Conservation (phyloP, 2,329 filamentous ascomycete species). For the Coniella vitis region DNA sequence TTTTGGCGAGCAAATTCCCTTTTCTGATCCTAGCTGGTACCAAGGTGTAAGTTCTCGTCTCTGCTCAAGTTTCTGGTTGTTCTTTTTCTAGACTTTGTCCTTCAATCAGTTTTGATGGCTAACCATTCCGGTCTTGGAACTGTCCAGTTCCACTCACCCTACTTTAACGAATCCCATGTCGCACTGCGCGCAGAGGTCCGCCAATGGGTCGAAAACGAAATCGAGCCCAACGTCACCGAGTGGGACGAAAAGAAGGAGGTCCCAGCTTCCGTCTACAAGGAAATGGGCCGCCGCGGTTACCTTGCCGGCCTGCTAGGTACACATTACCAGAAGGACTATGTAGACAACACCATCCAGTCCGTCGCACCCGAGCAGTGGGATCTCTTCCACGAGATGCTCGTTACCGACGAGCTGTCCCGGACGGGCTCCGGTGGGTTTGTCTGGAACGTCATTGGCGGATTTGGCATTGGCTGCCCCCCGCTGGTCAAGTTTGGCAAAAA, state of each 20-base stretch:
- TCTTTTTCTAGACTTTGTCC: not conserved
- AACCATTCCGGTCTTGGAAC: no score
- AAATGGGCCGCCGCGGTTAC: slow-evolving; percentile 90
- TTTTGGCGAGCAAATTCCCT: slow-evolving; percentile 82
- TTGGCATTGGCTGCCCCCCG: slow-evolving; percentile 88
- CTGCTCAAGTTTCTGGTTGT: no score
- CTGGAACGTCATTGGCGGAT: slow-evolving; percentile 96
- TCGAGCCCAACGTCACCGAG: slow-evolving; percentile 87
- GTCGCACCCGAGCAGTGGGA: slow-evolving; percentile 91
- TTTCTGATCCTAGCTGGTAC: slow-evolving; percentile 91
- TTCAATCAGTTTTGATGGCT: no score
- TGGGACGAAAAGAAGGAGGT: slow-evolving; percentile 96
- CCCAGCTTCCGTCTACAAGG: slow-evolving; percentile 83
- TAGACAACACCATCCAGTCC: slow-evolving; percentile 62
- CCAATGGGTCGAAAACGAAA: slow-evolving; percentile 81
- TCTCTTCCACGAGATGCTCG: slow-evolving; percentile 92
- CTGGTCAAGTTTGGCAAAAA: slow-evolving; percentile 88
- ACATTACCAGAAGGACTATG: slow-evolving; percentile 71
- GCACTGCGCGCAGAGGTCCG: slow-evolving; percentile 86
- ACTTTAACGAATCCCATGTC: slow-evolving; percentile 91
- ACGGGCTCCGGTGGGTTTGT: slow-evolving; percentile 86
- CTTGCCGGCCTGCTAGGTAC: slow-evolving; percentile 85
- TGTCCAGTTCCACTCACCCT: slow-evolving; percentile 87
- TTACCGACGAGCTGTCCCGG: slow-evolving; percentile 91
- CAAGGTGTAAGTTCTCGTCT: slow-evolving; percentile 62